phyloP scores from a whole-genome alignment of 1,139 yeast species.

The Hyphopichia buzzinii region DNA sequence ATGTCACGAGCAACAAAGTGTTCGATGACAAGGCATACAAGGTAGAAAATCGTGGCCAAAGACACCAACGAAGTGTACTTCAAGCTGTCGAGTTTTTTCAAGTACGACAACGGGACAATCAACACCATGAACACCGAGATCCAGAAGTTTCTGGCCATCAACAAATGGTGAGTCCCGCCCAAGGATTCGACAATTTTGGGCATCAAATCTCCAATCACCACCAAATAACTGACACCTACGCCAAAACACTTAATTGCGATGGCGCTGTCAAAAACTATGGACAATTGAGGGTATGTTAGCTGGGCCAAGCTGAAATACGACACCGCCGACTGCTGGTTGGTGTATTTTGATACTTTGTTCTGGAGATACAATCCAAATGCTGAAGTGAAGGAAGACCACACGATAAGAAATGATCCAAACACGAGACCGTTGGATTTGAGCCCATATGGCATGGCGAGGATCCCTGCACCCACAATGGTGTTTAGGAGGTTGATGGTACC shows the following conservation, averaged over 20 bases:
- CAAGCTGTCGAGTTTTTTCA: constrained; percentile 76
- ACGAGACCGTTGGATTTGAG: constrained; percentile 49
- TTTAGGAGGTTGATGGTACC: constrained; percentile 53
- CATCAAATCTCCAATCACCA: constrained; percentile 86
- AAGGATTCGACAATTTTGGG: constrained; percentile 65
- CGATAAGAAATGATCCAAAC: constrained; percentile 45
- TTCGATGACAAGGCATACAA: constrained; percentile 67
- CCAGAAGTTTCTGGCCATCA: constrained; percentile 61
- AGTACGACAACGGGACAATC: constrained; percentile 72
- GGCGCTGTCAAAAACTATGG: constrained; percentile 48
- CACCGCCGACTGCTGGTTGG: constrained; percentile 48
- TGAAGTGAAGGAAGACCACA: constrained; percentile 50
- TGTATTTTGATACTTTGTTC: constrained; percentile 49
- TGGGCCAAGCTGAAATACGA: constrained; percentile 54
- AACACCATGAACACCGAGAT: constrained; percentile 59
- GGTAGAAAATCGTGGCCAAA: constrained; percentile 72
- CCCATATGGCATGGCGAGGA: constrained; percentile 58
- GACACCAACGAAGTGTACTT: constrained; percentile 88
- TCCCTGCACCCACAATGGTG: constrained; percentile 58
- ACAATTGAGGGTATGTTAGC: constrained; percentile 51
- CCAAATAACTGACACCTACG: constrained; percentile 84
- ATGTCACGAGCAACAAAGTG: constrained; percentile 51
- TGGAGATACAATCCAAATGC: constrained; percentile 54
- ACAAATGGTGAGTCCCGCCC: constrained; percentile 10
- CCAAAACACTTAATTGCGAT: constrained; percentile 76